Conservation (phyloP, 2,329 filamentous ascomycete genomes). For the Aspergillus nomiae region DNA sequence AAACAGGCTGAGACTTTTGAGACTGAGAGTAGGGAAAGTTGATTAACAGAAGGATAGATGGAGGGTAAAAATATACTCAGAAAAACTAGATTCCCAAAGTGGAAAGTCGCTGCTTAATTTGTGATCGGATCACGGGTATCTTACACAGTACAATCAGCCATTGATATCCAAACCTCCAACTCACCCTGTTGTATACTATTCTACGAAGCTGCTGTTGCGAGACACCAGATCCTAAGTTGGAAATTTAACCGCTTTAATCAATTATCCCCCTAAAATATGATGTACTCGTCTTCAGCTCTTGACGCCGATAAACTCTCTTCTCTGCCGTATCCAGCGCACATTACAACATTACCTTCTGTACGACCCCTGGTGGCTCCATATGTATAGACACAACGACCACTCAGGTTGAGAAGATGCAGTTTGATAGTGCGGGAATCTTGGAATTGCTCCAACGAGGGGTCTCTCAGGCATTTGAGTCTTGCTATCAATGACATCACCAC, state of each 20-base stretch:
- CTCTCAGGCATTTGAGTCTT: not conserved
- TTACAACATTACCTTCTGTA: not conserved
- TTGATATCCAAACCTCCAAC: not conserved
- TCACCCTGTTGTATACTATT: not conserved
- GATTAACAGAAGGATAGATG: not conserved
- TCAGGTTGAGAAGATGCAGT: not conserved
- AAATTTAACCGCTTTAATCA: not conserved
- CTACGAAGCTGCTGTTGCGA: not conserved
- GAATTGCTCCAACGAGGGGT: not conserved
- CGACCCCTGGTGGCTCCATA: not conserved
- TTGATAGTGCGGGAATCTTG: not conserved
- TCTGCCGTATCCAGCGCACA: not conserved
- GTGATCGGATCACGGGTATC: not conserved
- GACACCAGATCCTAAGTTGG: not conserved
- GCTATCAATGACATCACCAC: constrained; percentile 12
- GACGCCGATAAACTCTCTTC: not conserved
- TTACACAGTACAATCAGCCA: not conserved
- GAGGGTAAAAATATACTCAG: no score
- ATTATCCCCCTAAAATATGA: not conserved
- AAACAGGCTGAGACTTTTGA: not conserved
- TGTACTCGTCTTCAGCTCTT: not conserved
- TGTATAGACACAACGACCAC: not conserved
- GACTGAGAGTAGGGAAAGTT: not conserved
- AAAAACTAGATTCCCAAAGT: no score
- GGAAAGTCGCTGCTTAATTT: not conserved